Percentiles rank a stretch among this genome's conserved stretches.
phyloP scores from a whole-genome alignment of 768 basidiomycete species.

The Rhodocollybia butyracea region DNA sequence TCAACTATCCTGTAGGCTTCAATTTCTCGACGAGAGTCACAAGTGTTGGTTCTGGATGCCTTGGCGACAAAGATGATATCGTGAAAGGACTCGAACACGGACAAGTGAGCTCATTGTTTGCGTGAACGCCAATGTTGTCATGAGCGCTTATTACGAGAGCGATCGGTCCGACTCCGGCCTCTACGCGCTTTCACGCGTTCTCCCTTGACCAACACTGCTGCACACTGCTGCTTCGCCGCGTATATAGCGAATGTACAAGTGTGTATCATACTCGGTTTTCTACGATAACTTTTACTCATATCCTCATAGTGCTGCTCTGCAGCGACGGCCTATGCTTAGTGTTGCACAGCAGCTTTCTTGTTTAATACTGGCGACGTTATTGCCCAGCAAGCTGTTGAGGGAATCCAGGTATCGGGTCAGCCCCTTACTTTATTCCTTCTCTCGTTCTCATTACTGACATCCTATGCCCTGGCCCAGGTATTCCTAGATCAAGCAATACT shows the following conservation, averaged over 20 bases:
- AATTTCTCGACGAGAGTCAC: too few species aligned
- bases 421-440: not conserved
- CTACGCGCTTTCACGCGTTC: too few species aligned
- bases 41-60: too few species aligned
- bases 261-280: conserved; percentile 11
- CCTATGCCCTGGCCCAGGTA: conserved; percentile 41
- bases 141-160: too few species aligned
- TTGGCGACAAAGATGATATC: too few species aligned
- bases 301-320: conserved; percentile 49
- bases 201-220: too few species aligned
- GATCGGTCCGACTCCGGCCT: too few species aligned
- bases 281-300: not conserved
- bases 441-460: not conserved
- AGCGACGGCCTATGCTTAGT: conserved; percentile 63
- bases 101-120: too few species aligned
- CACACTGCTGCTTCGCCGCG: too few species aligned
- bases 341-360: conserved; percentile 58
- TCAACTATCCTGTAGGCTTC: too few species aligned
- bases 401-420: conserved; percentile 62
- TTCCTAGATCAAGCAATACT: conserved; percentile 79
- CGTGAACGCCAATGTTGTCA: too few species aligned
- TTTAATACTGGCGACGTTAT: conserved; percentile 78
- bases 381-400: conserved; percentile 84
- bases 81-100: too few species aligned
- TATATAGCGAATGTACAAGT: conserved; percentile 43